Evolutionary conservation across 495 filamentous ascomycete genomes (phyloP).

Genomic region (Cercophora sp.): DNA sequence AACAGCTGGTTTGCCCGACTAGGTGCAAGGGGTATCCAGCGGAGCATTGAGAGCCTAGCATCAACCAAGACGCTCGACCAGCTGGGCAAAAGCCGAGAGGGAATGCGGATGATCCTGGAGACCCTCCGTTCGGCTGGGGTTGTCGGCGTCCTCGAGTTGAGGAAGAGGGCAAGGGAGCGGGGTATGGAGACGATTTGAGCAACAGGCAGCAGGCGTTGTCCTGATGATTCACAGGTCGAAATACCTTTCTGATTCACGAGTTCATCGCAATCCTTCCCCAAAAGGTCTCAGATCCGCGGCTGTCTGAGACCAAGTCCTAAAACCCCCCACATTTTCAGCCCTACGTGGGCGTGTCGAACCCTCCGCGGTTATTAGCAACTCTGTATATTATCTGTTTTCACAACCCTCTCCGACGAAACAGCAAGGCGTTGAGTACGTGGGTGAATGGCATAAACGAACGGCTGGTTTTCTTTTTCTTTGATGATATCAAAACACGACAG

Average conservation of each 20-base stretch:
- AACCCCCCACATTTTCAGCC: too few relatives aligned
- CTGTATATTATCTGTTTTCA: constrained; percentile 6
- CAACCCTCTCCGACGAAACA: not conserved
- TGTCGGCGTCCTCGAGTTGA: constrained; percentile 81
- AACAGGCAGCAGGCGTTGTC: not conserved
- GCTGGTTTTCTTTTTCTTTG: too few relatives aligned
- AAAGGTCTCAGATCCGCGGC: too few relatives aligned
- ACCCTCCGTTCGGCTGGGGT: constrained; percentile 73
- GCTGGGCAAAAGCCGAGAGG: constrained; percentile 82
- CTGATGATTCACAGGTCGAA: too few relatives aligned
- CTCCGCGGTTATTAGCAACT: not conserved
- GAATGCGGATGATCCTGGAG: constrained; percentile 92
- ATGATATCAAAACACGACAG: constrained; percentile 3
- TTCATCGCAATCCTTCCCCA: too few relatives aligned
- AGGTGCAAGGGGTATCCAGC: constrained; percentile 76
- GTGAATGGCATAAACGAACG: not conserved
- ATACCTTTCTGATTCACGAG: too few relatives aligned
- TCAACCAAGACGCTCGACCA: constrained; percentile 78
- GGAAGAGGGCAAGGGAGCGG: constrained; percentile 47
- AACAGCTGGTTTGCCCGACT: constrained; percentile 48
- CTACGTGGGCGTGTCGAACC: too few relatives aligned
- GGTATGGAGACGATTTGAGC: constrained; percentile 21
- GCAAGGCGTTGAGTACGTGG: constrained; percentile 3
- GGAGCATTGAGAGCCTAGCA: constrained; percentile 86
- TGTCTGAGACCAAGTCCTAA: too few relatives aligned